Evolutionary conservation across 257 asterid species (phyloP).

Genomic region (Nicotiana tabacum): DNA sequence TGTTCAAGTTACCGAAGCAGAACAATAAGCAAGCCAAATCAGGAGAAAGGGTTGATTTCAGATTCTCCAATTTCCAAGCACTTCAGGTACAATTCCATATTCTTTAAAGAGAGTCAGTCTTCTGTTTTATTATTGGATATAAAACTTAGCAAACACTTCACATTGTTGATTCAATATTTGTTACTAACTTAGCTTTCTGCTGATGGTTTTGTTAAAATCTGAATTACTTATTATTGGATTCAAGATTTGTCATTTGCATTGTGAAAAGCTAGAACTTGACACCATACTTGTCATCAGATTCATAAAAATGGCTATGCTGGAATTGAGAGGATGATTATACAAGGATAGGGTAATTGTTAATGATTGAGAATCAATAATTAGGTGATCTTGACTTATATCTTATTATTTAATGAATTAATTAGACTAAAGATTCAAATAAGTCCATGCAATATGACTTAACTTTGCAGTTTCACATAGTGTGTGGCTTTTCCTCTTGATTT

Average conservation of each 20-base stretch:
- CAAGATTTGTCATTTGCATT: neutral
- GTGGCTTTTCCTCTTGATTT: neutral
- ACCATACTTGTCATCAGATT: neutral
- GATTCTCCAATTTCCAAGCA: constrained; percentile 82
- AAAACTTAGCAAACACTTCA: neutral
- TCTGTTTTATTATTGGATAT: neutral
- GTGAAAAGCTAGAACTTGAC: neutral
- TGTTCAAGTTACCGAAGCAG: constrained; percentile 69
- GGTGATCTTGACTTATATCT: neutral
- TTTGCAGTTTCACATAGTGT: neutral
- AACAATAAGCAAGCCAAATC: constrained; percentile 29
- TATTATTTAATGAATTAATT: neutral
- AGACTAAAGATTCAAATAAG: neutral
- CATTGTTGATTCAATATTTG: neutral
- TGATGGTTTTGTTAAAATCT: neutral
- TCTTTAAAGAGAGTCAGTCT: too few relatives aligned
- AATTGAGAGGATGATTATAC: too few relatives aligned
- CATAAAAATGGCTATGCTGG: too few relatives aligned
- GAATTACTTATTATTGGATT: neutral
- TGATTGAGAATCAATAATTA: neutral
- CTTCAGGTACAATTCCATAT: constrained; percentile 52
- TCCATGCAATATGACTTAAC: neutral
- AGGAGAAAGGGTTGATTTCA: constrained; percentile 65
- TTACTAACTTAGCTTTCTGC: neutral
- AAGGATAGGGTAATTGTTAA: neutral